Evolutionary conservation across 441 rosid species (phyloP).

Genomic region (Syzygium malaccense): DNA sequence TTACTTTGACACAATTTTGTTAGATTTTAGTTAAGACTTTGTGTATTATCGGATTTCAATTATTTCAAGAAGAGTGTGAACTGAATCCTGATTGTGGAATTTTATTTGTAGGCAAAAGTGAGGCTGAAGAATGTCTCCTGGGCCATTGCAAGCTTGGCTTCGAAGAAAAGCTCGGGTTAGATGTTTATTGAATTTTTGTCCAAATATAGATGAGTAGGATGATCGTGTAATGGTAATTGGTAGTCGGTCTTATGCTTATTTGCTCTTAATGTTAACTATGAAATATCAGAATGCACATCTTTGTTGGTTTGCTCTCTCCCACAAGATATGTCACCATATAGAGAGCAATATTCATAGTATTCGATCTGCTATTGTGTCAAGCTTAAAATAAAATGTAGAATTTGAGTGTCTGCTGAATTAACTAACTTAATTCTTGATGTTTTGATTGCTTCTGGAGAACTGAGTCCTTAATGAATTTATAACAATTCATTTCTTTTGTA

Average conservation of each 20-base stretch:
- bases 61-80: neutral
- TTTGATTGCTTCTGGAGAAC: neutral
- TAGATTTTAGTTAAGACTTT: neutral
- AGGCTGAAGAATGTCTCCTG: constrained; percentile 85
- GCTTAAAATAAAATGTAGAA: neutral
- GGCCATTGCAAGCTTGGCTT: constrained; percentile 76
- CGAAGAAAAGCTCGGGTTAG: constrained; percentile 72
- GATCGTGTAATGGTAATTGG: neutral
- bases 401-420: neutral
- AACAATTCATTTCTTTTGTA: neutral
- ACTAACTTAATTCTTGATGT: neutral
- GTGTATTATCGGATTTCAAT: neutral
- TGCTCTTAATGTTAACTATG: neutral
- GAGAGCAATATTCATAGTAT: neutral
- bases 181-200: constrained; percentile 3
- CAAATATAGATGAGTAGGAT: neutral
- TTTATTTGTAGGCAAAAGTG: constrained; percentile 52
- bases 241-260: neutral
- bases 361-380: neutral
- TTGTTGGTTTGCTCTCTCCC: neutral
- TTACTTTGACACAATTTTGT: constrained; percentile 3
- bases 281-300: neutral
- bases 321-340: neutral
- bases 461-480: neutral
- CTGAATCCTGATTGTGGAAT: constrained; percentile 1